phyloP scores from a whole-genome alignment of 108 stramenopile species.

The Thalassiosira profunda region DNA sequence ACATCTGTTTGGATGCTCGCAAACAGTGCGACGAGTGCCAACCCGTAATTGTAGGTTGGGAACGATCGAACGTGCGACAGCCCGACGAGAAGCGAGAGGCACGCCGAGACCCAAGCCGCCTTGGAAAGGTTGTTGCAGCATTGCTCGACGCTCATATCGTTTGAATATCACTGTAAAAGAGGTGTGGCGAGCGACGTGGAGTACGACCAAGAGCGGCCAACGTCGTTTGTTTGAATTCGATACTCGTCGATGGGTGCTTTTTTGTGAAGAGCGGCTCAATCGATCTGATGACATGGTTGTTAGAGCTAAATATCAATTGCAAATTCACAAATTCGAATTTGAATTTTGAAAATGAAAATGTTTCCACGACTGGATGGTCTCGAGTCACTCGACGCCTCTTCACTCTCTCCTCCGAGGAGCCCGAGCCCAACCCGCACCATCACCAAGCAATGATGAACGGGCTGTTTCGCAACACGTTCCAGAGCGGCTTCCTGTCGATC shows the following conservation, averaged over 20 bases:
- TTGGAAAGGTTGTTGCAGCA: conserved; percentile 4
- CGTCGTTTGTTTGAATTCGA: background rate
- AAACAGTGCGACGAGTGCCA: conserved; percentile 18
- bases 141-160: background rate
- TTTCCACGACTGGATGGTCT: background rate
- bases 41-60: conserved; percentile 15
- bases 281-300: too few species aligned
- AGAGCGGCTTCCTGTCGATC: conserved; percentile 93
- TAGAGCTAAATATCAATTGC: background rate
- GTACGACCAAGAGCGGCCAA: too few species aligned
- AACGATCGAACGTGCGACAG: conserved; percentile 19
- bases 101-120: conserved; percentile 23
- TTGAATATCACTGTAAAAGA: too few species aligned
- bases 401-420: background rate
- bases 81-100: conserved; percentile 10
- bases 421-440: too few species aligned
- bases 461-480: conserved; percentile 96
- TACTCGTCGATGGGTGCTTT: too few species aligned
- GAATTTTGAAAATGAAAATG: background rate
- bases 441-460: too few species aligned
- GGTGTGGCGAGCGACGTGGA: too few species aligned
- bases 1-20: conserved; percentile 3
- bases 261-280: background rate
- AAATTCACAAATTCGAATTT: background rate
- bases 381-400: too few species aligned